Evolutionary conservation across 2,329 filamentous ascomycete genomes (phyloP), one percentile per base, ranked within the genome.

Genomic region (Alternaria longipes): DNA sequence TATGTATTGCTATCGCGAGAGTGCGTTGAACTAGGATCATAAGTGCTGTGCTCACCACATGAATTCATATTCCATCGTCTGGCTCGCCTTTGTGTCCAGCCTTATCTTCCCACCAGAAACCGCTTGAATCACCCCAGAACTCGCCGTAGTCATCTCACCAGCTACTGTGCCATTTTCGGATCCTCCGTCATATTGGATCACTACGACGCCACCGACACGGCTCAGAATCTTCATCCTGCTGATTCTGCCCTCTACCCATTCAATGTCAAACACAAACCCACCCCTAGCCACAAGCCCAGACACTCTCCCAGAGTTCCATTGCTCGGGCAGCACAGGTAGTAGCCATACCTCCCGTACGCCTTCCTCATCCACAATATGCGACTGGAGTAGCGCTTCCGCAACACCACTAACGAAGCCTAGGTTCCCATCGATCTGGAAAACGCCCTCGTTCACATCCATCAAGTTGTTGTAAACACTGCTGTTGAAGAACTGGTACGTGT

Each of bases 341-440:
- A 53, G 57, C 66, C 57, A 56, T 12, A 60, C 52, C 26, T 60
- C 57, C 28, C 57, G 44, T 11, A 60, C 45, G 8, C 57, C 57
- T 22, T 50, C 32, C 20, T 40, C 52, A 22, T 45, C 52, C 5
- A 56, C 18, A 2, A 56, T 22, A 4, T 78, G 60, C 30, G 60
- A 65, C 63, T 84, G 82, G 14, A 84, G 60, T 34, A 84, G 59
- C 71, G 81, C 81, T 68, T 84, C 83, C 1, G 81, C 63, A 14
- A 85, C 80, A 2, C 81, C 83, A 4, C 81, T 81, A n/a, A 79
- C 79, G 1, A 79, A 80, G 1, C 83, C 84, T 61, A 84, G 82
- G 54, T 85, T 85, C 1, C 83, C 83, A 64, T 85, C 83, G 22
- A 59, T 59, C 28, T 55, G 56, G 41, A 56, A 61, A 6, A 60